Evolutionary conservation across 352 stramenopile species (phyloP).

Genomic region (Phytophthora foliorum): DNA sequence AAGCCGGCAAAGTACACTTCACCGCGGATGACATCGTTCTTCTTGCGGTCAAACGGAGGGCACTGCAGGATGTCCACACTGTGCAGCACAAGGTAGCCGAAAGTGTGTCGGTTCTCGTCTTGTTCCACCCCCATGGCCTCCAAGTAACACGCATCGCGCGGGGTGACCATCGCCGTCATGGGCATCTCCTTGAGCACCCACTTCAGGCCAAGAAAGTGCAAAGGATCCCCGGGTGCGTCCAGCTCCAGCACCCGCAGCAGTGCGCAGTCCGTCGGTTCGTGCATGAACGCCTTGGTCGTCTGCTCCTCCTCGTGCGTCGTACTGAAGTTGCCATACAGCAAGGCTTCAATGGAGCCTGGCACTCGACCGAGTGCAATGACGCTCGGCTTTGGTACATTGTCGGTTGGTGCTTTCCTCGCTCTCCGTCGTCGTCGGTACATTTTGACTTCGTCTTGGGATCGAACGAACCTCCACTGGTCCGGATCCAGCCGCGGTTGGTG

Average conservation of each 20-base stretch:
- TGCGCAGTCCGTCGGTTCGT: conserved; percentile 49
- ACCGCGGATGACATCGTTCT: conserved; percentile 43
- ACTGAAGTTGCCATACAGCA: conserved; percentile 62
- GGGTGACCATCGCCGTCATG: conserved; percentile 28
- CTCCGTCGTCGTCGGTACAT: conserved; percentile 41
- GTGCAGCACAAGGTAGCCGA: conserved; percentile 59
- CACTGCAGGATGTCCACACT: conserved; percentile 56
- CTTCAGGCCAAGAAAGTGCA: conserved; percentile 65
- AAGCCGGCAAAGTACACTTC: conserved; percentile 42
- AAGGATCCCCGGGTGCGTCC: conserved; percentile 45
- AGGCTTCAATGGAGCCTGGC: conserved; percentile 58
- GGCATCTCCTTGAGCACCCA: conserved; percentile 57
- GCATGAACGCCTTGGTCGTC: conserved; percentile 45
- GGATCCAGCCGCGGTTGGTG: conserved; percentile 34
- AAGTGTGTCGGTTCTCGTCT: conserved; percentile 40
- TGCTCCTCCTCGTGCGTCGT: conserved; percentile 50
- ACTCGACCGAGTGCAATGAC: conserved; percentile 54
- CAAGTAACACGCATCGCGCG: conserved; percentile 39
- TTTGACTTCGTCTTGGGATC: conserved; percentile 44
- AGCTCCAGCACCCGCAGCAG: conserved; percentile 54
- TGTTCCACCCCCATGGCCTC: conserved; percentile 60
- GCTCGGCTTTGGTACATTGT: conserved; percentile 30
- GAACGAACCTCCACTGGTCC: conserved; percentile 49
- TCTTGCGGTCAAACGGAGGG: conserved; percentile 44
- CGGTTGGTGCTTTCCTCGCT: neutral